These are phyloP conservation scores for Bertia moriformis DNA, from an alignment of 2,329 filamentous ascomycete species.

Conservation along the genomic window DNA sequence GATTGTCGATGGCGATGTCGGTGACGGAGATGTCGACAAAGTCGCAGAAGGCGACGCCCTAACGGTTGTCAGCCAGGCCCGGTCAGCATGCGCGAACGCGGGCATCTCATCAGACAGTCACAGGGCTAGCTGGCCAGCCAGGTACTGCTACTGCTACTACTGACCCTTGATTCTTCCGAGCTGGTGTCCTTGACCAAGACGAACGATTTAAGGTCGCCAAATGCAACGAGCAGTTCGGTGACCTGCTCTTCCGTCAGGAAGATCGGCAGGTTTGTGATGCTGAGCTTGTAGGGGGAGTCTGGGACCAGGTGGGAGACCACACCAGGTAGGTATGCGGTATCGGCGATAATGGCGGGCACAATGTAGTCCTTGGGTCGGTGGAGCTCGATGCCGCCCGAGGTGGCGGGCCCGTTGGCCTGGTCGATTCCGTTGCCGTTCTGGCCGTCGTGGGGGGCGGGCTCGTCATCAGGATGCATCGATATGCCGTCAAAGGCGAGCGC, in stretches of 20 bases:
- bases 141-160: constrained; percentile 38
- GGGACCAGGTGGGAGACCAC: constrained; percentile 68
- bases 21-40: constrained; percentile 68
- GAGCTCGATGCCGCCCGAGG: constrained; percentile 57
- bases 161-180: constrained; percentile 73
- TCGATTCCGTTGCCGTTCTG: no score
- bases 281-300: constrained; percentile 93
- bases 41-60: constrained; percentile 95
- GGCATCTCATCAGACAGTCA: constrained; percentile 27
- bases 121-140: background rate
- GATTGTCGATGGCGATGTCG: constrained; percentile 72
- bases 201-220: constrained; percentile 87
- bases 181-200: constrained; percentile 73
- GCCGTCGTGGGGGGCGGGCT: constrained; percentile 50
- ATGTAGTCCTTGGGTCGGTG: constrained; percentile 93
- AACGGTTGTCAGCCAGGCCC: no score
- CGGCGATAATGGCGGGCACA: constrained; percentile 67
- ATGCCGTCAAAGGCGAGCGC: constrained; percentile 83
- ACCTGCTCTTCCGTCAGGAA: constrained; percentile 87
- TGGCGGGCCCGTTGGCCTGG: constrained; percentile 37
- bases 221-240: constrained; percentile 74
- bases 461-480: no score
- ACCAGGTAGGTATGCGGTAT: constrained; percentile 60
- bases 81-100: no score
- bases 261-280: constrained; percentile 72